Conservation (phyloP, 148 eudicot species). For the Limonium bicolor region DNA sequence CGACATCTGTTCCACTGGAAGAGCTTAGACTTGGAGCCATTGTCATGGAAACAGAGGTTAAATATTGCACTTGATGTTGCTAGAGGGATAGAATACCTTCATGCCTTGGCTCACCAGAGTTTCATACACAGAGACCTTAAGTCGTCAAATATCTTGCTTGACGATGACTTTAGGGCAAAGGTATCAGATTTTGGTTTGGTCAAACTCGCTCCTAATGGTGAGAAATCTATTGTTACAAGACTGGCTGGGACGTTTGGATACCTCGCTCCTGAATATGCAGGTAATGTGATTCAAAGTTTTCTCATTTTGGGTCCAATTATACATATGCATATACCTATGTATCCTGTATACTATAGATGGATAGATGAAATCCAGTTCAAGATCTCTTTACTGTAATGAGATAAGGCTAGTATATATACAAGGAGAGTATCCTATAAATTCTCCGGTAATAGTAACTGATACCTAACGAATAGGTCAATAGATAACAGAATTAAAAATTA, state of each 20-base stretch:
- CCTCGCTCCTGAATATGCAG: conserved; percentile 98
- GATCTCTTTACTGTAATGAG: too few relatives aligned
- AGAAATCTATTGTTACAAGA: conserved; percentile 73
- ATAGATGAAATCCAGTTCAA: too few relatives aligned
- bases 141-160: conserved; percentile 82
- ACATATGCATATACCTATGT: too few relatives aligned
- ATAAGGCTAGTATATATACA: too few relatives aligned
- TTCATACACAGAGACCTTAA: conserved; percentile 95
- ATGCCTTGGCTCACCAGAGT: conserved; percentile 77
- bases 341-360: too few relatives aligned
- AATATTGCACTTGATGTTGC: conserved; percentile 98
- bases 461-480: too few relatives aligned
- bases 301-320: too few relatives aligned
- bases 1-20: conserved; percentile 93
- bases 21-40: conserved; percentile 55
- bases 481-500: too few relatives aligned
- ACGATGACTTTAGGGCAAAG: conserved; percentile 90
- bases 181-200: conserved; percentile 94
- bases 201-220: conserved; percentile 91
- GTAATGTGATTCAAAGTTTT: too few relatives aligned
- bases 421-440: too few relatives aligned
- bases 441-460: too few relatives aligned
- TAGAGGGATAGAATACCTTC: conserved; percentile 93
- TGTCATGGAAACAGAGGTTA: conserved; percentile 86
- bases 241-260: conserved; percentile 99